A percentile compares a stretch with the other conserved stretches of the same genome.
phyloP scores from a whole-genome alignment of 345 rosid genomes.

The Turritis glabra region DNA sequence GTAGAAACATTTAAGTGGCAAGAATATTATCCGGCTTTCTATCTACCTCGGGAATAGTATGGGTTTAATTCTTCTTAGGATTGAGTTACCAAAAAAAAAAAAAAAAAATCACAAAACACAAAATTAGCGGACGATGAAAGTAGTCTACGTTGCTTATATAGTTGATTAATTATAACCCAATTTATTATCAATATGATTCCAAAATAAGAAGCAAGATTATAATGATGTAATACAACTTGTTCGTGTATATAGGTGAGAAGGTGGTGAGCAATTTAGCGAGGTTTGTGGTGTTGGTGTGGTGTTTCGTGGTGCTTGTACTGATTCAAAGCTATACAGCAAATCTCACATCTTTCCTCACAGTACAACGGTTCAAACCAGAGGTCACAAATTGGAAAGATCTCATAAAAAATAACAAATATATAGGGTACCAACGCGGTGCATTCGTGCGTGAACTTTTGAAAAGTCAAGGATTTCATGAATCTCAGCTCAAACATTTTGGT shows the following conservation, averaged over 20 bases:
- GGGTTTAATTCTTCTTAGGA: not conserved
- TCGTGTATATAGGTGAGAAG: slow-evolving; percentile 29
- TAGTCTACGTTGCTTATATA: not conserved
- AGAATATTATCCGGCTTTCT: not conserved
- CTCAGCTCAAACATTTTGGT: not conserved
- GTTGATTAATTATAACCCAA: not conserved
- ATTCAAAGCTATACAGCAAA: slow-evolving; percentile 48
- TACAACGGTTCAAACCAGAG: slow-evolving; percentile 24
- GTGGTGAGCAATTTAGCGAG: slow-evolving; percentile 41
- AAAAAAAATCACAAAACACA: no score
- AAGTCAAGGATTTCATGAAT: not conserved
- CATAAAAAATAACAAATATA: not conserved
- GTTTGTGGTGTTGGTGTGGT: slow-evolving; percentile 41
- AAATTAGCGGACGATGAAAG: not conserved
- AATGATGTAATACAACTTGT: not conserved
- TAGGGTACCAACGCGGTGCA: slow-evolving; percentile 8
- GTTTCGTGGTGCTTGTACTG: slow-evolving; percentile 42
- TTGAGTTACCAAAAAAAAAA: not conserved
- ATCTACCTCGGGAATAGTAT: not conserved
- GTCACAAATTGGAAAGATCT: slow-evolving; percentile 20
- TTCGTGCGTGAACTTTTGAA: not conserved
- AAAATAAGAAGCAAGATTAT: not conserved
- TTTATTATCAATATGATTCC: not conserved
- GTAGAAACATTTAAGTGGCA: not conserved
- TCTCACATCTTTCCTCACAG: slow-evolving; percentile 43